A percentile compares a stretch with the other conserved stretches of the same genome.
Evolutionary conservation across 1,139 yeast species (phyloP).

Genomic region (Debaryomycetaceae sp.): DNA sequence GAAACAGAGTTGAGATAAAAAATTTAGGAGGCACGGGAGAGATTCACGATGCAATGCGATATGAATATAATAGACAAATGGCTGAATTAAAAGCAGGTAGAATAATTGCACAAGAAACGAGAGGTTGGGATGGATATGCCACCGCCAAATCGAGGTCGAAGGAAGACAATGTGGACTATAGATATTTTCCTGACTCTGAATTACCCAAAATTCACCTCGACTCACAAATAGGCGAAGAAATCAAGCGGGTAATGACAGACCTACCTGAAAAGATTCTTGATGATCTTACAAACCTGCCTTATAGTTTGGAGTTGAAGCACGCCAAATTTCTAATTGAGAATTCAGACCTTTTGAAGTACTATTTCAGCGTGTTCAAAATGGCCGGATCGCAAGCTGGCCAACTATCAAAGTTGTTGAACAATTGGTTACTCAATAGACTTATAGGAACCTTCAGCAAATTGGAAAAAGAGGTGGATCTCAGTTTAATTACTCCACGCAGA

Average conservation of each 20-base stretch:
- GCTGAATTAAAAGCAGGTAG: conserved; percentile 31
- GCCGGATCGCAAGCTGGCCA: conserved; percentile 15
- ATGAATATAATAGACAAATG: conserved; percentile 72
- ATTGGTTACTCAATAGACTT: conserved; percentile 83
- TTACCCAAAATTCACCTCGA: conserved; percentile 57
- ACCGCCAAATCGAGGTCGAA: conserved; percentile 71
- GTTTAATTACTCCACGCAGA: conserved; percentile 24
- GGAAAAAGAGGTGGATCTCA: conserved; percentile 35
- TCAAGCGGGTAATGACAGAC: conserved; percentile 47
- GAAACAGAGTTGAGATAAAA: conserved; percentile 80
- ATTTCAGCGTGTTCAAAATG: conserved; percentile 37
- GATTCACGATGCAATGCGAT: conserved; percentile 70
- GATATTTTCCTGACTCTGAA: conserved; percentile 95
- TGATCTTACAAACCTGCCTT: conserved; percentile 49
- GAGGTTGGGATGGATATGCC: conserved; percentile 83
- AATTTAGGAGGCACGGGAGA: conserved; percentile 84
- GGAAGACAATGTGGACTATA: conserved; percentile 79
- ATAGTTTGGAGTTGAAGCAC: conserved; percentile 63
- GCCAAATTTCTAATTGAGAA: conserved; percentile 60
- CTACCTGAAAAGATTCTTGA: conserved; percentile 61
- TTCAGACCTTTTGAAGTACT: conserved; percentile 46
- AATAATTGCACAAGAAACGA: conserved; percentile 60
- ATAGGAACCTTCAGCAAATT: conserved; percentile 64
- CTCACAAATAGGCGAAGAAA: conserved; percentile 25
- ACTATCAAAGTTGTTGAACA: conserved; percentile 49